These are phyloP conservation scores for Candida smagusa DNA, from an alignment of 1,139 yeast species.

Conservation along the genomic window DNA sequence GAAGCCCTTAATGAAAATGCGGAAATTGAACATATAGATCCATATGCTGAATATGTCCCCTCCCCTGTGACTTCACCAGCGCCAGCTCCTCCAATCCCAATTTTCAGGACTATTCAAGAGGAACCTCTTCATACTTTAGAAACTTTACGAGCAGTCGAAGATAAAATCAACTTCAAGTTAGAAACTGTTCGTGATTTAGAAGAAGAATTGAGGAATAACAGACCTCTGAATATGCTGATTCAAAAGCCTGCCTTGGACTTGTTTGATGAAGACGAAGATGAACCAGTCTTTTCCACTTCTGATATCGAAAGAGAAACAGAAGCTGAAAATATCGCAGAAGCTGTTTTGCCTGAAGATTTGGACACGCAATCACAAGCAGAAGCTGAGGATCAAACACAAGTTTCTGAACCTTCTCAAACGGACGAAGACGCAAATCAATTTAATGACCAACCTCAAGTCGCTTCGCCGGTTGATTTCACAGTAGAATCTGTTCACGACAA, in stretches of 20 bases:
- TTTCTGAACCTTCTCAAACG: no score
- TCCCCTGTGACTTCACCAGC: conserved; percentile 1
- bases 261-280: conserved; percentile 1
- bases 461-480: neutral
- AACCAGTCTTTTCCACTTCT: neutral
- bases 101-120: conserved; percentile 35
- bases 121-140: conserved; percentile 28
- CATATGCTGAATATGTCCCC: neutral
- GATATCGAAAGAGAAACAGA: conserved; percentile 1
- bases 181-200: conserved; percentile 30
- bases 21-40: neutral
- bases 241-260: conserved; percentile 3
- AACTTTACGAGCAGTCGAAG: conserved; percentile 30
- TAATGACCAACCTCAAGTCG: no score
- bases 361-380: neutral
- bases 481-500: neutral
- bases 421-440: no score
- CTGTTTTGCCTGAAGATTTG: neutral
- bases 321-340: neutral
- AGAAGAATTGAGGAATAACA: conserved; percentile 12
- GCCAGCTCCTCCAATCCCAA: conserved; percentile 19
- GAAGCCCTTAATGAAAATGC: neutral
- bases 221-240: neutral
- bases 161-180: conserved; percentile 30
- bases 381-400: neutral